These are phyloP conservation scores for Oropetium thomaeum DNA, from an alignment of 176 grass and related monocot genomes.

Conservation along the genomic window DNA sequence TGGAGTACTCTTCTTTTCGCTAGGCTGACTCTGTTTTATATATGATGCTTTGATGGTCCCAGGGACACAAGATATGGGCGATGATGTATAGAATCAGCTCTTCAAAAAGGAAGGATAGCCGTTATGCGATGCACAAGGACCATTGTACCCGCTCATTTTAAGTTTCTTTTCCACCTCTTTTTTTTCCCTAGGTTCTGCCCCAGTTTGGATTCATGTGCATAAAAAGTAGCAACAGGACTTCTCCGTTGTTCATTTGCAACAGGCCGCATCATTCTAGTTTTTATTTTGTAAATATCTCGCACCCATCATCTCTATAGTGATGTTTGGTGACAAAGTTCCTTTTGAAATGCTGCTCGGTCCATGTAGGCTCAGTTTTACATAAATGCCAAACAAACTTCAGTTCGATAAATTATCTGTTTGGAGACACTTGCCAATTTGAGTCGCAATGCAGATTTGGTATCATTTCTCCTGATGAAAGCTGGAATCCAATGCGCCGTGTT, in stretches of 20 bases:
- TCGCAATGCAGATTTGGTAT: background rate
- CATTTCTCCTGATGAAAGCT: background rate
- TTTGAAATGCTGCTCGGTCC: slow-evolving; percentile 23
- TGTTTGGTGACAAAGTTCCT: slow-evolving; percentile 43
- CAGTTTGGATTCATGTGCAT: slow-evolving; percentile 42
- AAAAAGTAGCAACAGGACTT: slow-evolving; percentile 55
- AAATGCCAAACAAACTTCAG: slow-evolving; percentile 8
- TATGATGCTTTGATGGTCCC: slow-evolving; percentile 1
- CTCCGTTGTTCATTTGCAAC: slow-evolving; percentile 28
- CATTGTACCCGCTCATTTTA: slow-evolving; percentile 19
- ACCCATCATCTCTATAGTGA: slow-evolving; percentile 44
- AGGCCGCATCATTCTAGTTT: slow-evolving; percentile 38
- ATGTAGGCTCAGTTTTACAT: slow-evolving; percentile 31
- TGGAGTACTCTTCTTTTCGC: background rate
- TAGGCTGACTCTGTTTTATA: background rate
- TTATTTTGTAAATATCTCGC: slow-evolving; percentile 50
- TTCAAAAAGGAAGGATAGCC: slow-evolving; percentile 15
- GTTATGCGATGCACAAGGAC: slow-evolving; percentile 25
- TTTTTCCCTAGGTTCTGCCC: slow-evolving; percentile 32
- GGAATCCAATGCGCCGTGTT: background rate
- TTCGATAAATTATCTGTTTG: slow-evolving; percentile 21
- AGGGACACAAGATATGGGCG: slow-evolving; percentile 64
- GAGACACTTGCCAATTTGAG: background rate
- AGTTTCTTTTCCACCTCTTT: slow-evolving; percentile 11
- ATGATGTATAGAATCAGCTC: slow-evolving; percentile 27